Evolutionary conservation across 2,329 filamentous ascomycete species (phyloP), one percentile per base, ranked within the genome.

Genomic region (Cladosporium halotolerans): DNA sequence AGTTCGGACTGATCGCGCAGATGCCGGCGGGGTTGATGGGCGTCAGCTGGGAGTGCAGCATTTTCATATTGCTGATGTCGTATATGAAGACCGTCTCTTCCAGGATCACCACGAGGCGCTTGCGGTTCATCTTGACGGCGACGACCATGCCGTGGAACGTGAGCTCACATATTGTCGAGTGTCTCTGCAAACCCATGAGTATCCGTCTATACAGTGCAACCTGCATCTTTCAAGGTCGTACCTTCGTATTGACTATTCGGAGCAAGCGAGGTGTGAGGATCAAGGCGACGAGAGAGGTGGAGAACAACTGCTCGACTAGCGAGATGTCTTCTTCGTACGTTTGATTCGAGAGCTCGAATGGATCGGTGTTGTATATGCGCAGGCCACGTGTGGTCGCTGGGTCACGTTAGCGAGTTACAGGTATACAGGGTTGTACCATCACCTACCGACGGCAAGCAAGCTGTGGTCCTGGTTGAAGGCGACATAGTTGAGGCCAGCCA

Each of bases 391-490:
- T 89, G 57, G 93, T 97, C 57, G 89, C 89, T 93, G 58, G 48
- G 40, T 36, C 28, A 9, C 19, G 48, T 51, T 46, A 45, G 54
- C 40, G 23, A 28, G 23, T 28, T 28, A 28, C 23, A 28, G 23
- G 23, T 28, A 28, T 28, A 28, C 34, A 45, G 40, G 45, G 48
- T 28, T 28, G 36, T 14, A 4, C n/a, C 36, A 39, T 32, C 45
- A 54, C 85, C 67, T 77, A 90, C 89, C 92, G 63, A 99, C 91
- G 75, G 92, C 92, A 60, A 99, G 80, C 72, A 92, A 92, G 79
- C 88, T 95, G 76, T 96, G 90, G 77, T 99, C 93, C 78, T 99
- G 93, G 73, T 99, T 99, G 74, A 97, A 99, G 40, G 92, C 96
- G 65, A 99, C 89, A 74, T 95, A 99, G 73, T 99, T 99, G 77